Base-by-base conservation (phyloP, 2,329 filamentous ascomycete species). In the Diaporthe ampelina region DNA sequence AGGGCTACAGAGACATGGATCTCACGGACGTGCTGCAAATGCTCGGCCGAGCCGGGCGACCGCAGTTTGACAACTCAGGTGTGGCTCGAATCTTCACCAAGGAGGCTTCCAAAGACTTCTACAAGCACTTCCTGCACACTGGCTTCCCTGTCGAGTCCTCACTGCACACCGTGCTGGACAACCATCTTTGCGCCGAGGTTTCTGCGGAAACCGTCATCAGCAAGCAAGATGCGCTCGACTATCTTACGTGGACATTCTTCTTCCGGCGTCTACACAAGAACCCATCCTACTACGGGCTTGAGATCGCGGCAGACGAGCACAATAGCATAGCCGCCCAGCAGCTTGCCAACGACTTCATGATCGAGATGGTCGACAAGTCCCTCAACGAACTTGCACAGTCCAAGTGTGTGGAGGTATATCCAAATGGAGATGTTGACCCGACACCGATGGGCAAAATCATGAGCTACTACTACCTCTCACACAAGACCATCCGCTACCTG, bases 201-300 rank as follows among this genome's bases (percentile, higher is more conserved):
- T 97, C 95, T 0, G 95, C 97, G 0, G 95, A 94, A 78, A 99
- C 97, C 0, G 94, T 99, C 68, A 87, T 93, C 43, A 97, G 95
- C 11, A 98, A 98, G 83, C 97, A 99, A 84, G 97, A 99, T 84
- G 97, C 97, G 0, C 89, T 99, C 5, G 97, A 99, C 83, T 99
- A 99, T 81, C 86, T 99, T 70, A 99, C 97, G 0, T 99, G 97
- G 97, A 99, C 97, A 0, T 99, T 99, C 87, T 99, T 99, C 90
- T 99, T 99, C 89, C 91, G 97, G 3, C 90, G 97, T 15, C 86
- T 99, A 52, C 97, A 99, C 86, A 99, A 99, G 87, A 99, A 99
- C 79, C 97, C 97, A 1, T 97, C 95, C 0, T 99, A 98, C 85
- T 99, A 99, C 79, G 97, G 97, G 0, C 91, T 99, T 0, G 94